Percentiles rank a stretch among this genome's conserved stretches.
phyloP scores from a whole-genome alignment of 148 eudicot genomes.

The Hydrangea macrophylla region DNA sequence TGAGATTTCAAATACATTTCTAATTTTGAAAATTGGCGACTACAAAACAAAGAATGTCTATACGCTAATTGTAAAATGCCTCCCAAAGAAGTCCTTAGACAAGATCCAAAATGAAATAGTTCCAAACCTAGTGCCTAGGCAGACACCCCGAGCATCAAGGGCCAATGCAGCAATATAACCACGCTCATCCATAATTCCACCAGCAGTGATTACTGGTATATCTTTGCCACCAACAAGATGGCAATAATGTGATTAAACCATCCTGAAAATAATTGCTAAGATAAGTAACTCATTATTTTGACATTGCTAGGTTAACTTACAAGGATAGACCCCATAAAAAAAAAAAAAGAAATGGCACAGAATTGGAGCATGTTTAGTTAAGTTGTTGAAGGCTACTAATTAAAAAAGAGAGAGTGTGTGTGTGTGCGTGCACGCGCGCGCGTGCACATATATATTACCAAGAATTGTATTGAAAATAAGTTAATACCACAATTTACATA shows the following conservation, averaged over 20 bases:
- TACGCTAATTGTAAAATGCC: not conserved
- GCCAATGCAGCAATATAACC: conserved; percentile 93
- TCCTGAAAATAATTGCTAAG: conserved; percentile 41
- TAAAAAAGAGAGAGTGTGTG: too few relatives aligned
- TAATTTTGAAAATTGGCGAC: not conserved
- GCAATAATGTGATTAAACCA: conserved; percentile 64
- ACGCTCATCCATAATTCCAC: conserved; percentile 88
- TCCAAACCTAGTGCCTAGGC: conserved; percentile 80
- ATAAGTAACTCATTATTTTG: not conserved
- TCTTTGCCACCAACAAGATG: conserved; percentile 60
- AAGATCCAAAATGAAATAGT: not conserved
- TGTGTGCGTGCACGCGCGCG: too few relatives aligned
- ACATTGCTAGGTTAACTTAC: not conserved
- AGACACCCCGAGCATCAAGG: conserved; percentile 85
- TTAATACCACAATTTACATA: too few relatives aligned
- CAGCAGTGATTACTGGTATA: conserved; percentile 91
- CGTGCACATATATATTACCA: too few relatives aligned
- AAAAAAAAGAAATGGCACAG: too few relatives aligned
- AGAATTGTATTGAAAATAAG: too few relatives aligned
- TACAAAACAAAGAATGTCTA: not conserved
- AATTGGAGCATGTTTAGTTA: too few relatives aligned
- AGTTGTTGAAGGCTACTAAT: too few relatives aligned
- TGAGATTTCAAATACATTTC: not conserved
- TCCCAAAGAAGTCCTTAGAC: not conserved
- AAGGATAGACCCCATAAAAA: not conserved